Base-by-base conservation (phyloP, 495 filamentous ascomycete genomes). In the Aeminium ludgeri region DNA sequence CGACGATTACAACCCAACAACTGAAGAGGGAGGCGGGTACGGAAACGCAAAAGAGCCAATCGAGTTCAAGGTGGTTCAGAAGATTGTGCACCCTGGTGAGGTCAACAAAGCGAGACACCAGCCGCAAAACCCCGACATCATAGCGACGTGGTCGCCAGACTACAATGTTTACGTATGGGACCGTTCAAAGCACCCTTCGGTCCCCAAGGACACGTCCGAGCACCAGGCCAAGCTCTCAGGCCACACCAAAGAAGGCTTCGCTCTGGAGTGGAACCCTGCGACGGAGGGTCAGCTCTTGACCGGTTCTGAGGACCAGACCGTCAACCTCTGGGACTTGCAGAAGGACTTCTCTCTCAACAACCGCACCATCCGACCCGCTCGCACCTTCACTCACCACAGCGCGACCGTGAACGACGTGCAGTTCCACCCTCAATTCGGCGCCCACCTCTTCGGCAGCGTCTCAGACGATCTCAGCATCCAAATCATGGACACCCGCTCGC, bases 81-180 rank as follows among this genome's bases (percentile, higher is more conserved):
- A 82, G 60, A 96, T 99, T 55, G 81, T 92, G 50, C 91, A 99
- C 59, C 82, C 84, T 17, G 82, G 82, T 25, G 91, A 99, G 57
- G 85, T 99, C 53, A 99, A 99, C 67, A 99, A 96, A 60, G 91
- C 91, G 1, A 75, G 91, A 43, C 95, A 96, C 59, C 85, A 91
- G 60, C 91, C 89, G 11, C 87, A 96, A 58, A 99, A 99, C 49
- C 89, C 89, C 6, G 82, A 99, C 51, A 74, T 99, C 39, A 94
- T 99, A 49, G 91, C 89, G 13, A 93, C 91, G 1, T 80, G 95
- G 69, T 82, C 82, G 20, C 74, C 79, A 10, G 85, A 95, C 59
- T 81, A 81, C 30, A 76, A 73, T 48, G 80, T 93, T 20, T 71
- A 94, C 62, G 76, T 99, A 45, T 99, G 86, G 62, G 91, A 99